A percentile compares a stretch with the other conserved stretches of the same genome.
Conservation (phyloP, 148 eudicot species). For the Euryodendron excelsum region DNA sequence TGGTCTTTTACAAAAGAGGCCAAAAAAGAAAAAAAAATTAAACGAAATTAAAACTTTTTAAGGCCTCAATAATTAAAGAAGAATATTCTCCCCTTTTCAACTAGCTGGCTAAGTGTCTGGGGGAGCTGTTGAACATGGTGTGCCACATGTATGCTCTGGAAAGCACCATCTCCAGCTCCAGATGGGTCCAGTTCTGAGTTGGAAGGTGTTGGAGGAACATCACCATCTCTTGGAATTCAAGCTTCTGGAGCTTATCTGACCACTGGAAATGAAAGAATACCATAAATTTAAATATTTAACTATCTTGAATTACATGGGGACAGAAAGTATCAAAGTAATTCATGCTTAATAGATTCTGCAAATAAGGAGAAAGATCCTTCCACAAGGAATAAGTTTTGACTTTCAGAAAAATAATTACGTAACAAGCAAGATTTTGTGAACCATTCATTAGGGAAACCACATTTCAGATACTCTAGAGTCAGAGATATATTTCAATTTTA, state of each 20-base stretch:
- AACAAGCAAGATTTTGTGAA: background rate
- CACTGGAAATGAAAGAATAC: slow-evolving; percentile 45
- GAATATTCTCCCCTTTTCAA: slow-evolving; percentile 20
- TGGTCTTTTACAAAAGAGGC: background rate
- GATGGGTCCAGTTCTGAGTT: slow-evolving; percentile 74
- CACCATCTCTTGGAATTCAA: slow-evolving; percentile 96
- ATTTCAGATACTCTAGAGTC: background rate
- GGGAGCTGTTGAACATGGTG: slow-evolving; percentile 85
- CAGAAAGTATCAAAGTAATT: background rate
- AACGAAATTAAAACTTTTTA: too few species aligned
- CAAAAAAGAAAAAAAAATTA: background rate
- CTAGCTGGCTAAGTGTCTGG: slow-evolving; percentile 83
- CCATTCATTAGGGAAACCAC: background rate
- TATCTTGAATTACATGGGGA: background rate
- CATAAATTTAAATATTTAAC: background rate
- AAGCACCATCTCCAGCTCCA: slow-evolving; percentile 91
- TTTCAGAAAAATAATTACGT: background rate
- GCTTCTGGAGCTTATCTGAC: slow-evolving; percentile 83
- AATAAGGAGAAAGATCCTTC: background rate
- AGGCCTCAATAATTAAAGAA: background rate
- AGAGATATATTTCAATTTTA: too few species aligned
- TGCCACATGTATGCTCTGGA: slow-evolving; percentile 98
- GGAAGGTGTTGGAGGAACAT: slow-evolving; percentile 98
- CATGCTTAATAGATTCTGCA: background rate
- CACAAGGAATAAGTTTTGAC: background rate